Conservation (phyloP, 78 protist genomes). For the Kipferlia bialata region DNA sequence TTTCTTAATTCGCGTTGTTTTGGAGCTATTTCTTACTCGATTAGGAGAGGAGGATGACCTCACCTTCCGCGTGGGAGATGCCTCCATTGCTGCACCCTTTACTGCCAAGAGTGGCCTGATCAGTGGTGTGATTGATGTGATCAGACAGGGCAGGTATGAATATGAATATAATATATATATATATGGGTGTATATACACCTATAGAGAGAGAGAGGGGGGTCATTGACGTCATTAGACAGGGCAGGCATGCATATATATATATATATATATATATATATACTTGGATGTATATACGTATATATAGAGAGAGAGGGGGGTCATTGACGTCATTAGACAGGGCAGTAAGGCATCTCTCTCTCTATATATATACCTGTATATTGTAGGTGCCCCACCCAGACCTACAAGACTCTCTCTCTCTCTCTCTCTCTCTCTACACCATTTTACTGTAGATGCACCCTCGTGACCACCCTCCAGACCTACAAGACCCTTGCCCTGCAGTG, state of each 20-base stretch:
- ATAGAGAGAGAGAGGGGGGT: no score
- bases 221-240: neutral
- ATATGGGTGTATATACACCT: no score
- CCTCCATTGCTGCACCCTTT: constrained; percentile 43
- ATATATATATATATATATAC: constrained; percentile 2
- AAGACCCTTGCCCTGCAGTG: neutral
- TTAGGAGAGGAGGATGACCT: neutral
- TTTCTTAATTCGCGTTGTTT: no score
- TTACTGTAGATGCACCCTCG: neutral
- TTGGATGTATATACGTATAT: neutral
- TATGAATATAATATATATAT: no score
- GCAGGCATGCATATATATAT: neutral
- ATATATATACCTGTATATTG: no score
- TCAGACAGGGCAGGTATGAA: constrained; percentile 24
- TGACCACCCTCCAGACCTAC: neutral
- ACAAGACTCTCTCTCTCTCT: no score
- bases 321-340: no score
- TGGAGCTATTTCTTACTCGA: no score
- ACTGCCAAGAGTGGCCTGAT: constrained; percentile 4
- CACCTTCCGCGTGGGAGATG: constrained; percentile 22
- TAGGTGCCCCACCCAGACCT: no score
- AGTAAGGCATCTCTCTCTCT: no score
- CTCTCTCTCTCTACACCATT: no score
- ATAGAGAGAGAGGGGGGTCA: no score
- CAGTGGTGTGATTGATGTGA: neutral